These are phyloP conservation scores for Euphorbia tirucalli DNA, from an alignment of 345 rosid species.

Conservation along the genomic window DNA sequence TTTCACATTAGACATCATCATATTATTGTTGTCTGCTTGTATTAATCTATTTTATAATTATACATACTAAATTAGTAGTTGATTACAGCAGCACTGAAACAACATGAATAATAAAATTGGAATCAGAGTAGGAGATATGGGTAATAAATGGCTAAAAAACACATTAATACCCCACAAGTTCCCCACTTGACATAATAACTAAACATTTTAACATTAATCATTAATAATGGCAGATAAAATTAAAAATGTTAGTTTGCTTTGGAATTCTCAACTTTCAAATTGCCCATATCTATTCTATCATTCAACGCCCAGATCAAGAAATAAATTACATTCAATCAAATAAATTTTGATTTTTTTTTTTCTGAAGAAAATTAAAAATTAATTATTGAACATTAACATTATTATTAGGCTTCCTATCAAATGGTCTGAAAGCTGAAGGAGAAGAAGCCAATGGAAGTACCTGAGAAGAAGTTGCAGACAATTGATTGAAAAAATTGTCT, in stretches of 20 bases:
- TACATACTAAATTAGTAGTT: too few species aligned
- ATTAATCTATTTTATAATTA: background rate
- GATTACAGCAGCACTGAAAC: background rate
- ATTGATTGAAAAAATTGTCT: constrained; percentile 34
- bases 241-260: constrained; percentile 20
- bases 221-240: constrained; percentile 2
- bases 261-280: constrained; percentile 12
- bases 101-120: background rate
- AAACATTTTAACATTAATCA: constrained; percentile 7
- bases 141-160: constrained; percentile 3
- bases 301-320: background rate
- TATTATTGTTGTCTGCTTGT: background rate
- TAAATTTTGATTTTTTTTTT: background rate
- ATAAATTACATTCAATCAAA: background rate
- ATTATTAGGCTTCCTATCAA: constrained; percentile 32
- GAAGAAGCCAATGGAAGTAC: constrained; percentile 67
- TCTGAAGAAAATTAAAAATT: constrained; percentile 13
- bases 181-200: constrained; percentile 12
- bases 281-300: constrained; percentile 7
- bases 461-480: constrained; percentile 49
- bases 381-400: constrained; percentile 18
- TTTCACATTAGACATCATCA: background rate
- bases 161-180: constrained; percentile 16
- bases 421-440: constrained; percentile 47
- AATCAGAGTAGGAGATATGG: background rate